A percentile compares a stretch with the other conserved stretches of the same genome.
These are phyloP conservation scores for Funneliformis mosseae DNA, from an alignment of 192 early-diverging fungal genomes.

Conservation along the genomic window DNA sequence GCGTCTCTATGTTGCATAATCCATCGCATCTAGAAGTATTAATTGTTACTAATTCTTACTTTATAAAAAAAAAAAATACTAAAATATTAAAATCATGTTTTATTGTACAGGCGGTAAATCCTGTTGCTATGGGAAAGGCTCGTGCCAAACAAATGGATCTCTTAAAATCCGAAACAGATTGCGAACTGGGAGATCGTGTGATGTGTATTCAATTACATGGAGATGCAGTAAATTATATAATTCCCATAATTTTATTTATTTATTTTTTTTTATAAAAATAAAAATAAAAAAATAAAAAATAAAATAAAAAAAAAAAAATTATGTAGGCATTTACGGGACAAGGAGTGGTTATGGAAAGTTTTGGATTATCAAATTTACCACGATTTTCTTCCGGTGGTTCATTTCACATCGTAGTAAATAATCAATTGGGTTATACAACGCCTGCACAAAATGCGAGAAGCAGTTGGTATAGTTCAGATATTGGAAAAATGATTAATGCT, in stretches of 20 bases:
- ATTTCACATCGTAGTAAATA: conserved; percentile 97
- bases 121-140: conserved; percentile 94
- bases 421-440: conserved; percentile 98
- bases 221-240: conserved; percentile 67
- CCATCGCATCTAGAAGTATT: conserved; percentile 89
- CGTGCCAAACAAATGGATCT: conserved; percentile 91
- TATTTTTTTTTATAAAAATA: too few species aligned
- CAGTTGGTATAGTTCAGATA: conserved; percentile 88
- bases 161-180: conserved; percentile 63
- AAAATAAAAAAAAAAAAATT: not conserved
- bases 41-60: not conserved
- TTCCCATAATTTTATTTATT: not conserved
- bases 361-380: conserved; percentile 92
- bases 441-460: conserved; percentile 93
- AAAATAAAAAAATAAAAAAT: not conserved
- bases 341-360: conserved; percentile 95
- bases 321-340: conserved; percentile 73
- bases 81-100: not conserved
- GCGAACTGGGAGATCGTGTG: conserved; percentile 89
- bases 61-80: not conserved
- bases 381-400: conserved; percentile 95
- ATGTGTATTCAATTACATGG: conserved; percentile 96
- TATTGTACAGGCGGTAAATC: conserved; percentile 74
- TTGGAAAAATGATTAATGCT: conserved; percentile 95
- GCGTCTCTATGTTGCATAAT: conserved; percentile 93